phyloP scores from a whole-genome alignment of 1,139 yeast species.

The Nakaseomyces delphensis region DNA sequence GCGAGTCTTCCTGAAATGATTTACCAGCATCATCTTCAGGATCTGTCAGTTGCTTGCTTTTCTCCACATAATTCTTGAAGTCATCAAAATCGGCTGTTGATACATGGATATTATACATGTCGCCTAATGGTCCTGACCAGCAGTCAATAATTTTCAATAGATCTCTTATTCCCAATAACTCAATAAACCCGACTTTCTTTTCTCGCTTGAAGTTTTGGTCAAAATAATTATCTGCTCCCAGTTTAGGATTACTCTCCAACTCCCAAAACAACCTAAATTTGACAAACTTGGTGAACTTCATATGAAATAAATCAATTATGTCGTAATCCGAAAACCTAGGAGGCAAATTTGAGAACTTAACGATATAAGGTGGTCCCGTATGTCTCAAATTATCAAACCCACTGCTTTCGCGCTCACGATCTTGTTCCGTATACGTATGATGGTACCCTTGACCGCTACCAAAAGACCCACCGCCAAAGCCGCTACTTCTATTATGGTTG shows the following conservation, averaged over 20 bases:
- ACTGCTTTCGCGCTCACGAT: slow-evolving; percentile 8
- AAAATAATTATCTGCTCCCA: slow-evolving; percentile 22
- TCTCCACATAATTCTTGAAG: slow-evolving; percentile 27
- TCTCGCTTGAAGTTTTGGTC: slow-evolving; percentile 29
- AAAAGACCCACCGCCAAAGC: background rate
- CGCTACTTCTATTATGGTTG: background rate
- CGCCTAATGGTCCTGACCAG: slow-evolving; percentile 26
- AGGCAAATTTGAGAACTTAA: slow-evolving; percentile 47
- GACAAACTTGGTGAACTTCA: slow-evolving; percentile 31
- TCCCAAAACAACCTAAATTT: slow-evolving; percentile 38
- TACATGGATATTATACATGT: slow-evolving; percentile 23
- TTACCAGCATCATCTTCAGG: slow-evolving; percentile 23
- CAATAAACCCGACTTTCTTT: slow-evolving; percentile 55
- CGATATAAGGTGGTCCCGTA: slow-evolving; percentile 46
- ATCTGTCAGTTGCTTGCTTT: slow-evolving; percentile 19
- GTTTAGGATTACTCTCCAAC: slow-evolving; percentile 27
- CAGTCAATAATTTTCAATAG: slow-evolving; percentile 34
- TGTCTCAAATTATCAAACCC: slow-evolving; percentile 9
- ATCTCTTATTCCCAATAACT: slow-evolving; percentile 41
- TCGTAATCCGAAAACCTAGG: slow-evolving; percentile 31
- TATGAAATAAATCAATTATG: slow-evolving; percentile 32
- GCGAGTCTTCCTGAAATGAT: slow-evolving; percentile 18
- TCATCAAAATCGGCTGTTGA: slow-evolving; percentile 27
- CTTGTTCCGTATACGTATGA: background rate
- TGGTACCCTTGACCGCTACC: slow-evolving; percentile 6